A percentile compares a stretch with the other conserved stretches of the same genome.
Evolutionary conservation across 2,329 filamentous ascomycete species (phyloP).

Genomic region (Venturia carpophila): DNA sequence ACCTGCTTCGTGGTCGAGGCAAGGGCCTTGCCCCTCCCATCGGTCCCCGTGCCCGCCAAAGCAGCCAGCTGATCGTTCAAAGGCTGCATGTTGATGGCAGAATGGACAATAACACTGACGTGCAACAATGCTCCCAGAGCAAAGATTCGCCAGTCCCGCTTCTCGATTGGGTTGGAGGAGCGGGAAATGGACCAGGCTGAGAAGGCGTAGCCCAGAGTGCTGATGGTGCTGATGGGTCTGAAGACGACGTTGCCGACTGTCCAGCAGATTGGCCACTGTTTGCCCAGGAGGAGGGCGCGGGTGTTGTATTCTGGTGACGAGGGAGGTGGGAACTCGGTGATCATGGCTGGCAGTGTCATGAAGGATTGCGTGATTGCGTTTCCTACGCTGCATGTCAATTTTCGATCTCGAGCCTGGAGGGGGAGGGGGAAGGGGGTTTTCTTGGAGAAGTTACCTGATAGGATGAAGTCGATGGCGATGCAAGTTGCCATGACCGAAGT

Average conservation of each 20-base stretch:
- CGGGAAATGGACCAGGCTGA: constrained; percentile 33
- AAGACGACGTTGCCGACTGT: constrained; percentile 45
- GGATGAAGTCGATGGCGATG: constrained; percentile 43
- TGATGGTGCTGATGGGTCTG: constrained; percentile 43
- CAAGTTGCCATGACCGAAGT: constrained; percentile 37
- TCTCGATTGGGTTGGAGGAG: constrained; percentile 24
- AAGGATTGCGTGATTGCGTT: constrained; percentile 47
- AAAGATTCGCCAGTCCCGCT: constrained; percentile 39
- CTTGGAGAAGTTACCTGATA: constrained; percentile 33
- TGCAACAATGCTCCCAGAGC: constrained; percentile 39
- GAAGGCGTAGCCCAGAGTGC: constrained; percentile 42
- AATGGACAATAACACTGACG: constrained; percentile 42
- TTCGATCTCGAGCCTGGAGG: neutral
- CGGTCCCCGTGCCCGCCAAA: constrained; percentile 26
- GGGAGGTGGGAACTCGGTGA: constrained; percentile 40
- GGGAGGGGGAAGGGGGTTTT: no score
- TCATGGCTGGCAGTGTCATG: constrained; percentile 44
- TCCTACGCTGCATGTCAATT: constrained; percentile 27
- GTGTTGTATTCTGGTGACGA: constrained; percentile 35
- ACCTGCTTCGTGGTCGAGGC: constrained; percentile 28
- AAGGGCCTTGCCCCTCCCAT: constrained; percentile 22
- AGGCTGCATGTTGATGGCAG: constrained; percentile 45
- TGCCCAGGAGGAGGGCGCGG: constrained; percentile 39
- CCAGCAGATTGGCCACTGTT: constrained; percentile 46
- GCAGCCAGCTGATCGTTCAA: constrained; percentile 42